Conservation (phyloP, 805 yeast species). For the Myxozyma neglecta region DNA sequence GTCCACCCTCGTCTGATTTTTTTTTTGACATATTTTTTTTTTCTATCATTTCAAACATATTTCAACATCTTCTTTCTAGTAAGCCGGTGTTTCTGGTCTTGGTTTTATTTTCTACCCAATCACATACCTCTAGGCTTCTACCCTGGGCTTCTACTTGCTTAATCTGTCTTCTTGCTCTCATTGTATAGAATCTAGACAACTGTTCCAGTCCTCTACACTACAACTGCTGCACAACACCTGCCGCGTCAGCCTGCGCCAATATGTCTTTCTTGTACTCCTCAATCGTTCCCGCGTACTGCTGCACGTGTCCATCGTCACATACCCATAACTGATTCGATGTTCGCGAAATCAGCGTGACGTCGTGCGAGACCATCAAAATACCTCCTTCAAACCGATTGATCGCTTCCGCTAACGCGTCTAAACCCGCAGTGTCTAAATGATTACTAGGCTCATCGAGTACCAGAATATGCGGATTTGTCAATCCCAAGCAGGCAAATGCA, state of each 20-base stretch:
- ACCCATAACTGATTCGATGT: slow-evolving; percentile 97
- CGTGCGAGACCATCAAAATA: slow-evolving; percentile 96
- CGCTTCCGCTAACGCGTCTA: slow-evolving; percentile 93
- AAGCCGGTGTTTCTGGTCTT: too few relatives aligned
- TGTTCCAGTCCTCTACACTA: slow-evolving; percentile 36
- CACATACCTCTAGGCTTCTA: too few relatives aligned
- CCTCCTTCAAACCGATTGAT: slow-evolving; percentile 89
- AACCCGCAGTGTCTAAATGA: slow-evolving; percentile 96
- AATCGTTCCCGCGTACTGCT: slow-evolving; percentile 76
- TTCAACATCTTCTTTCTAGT: too few relatives aligned
- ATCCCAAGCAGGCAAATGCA: slow-evolving; percentile 93
- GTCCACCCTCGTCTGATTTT: background rate
- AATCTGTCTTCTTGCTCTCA: too few relatives aligned
- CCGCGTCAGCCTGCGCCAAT: slow-evolving; percentile 67
- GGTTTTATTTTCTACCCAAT: too few relatives aligned
- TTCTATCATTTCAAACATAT: too few relatives aligned
- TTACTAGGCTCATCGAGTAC: slow-evolving; percentile 97
- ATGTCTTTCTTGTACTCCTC: slow-evolving; percentile 88
- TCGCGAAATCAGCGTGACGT: slow-evolving; percentile 81
- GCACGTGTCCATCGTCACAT: slow-evolving; percentile 80
- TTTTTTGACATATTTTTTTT: background rate
- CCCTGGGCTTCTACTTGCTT: too few relatives aligned
- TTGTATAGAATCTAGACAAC: background rate
- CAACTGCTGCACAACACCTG: slow-evolving; percentile 91
- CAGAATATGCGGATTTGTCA: slow-evolving; percentile 85